A percentile compares a stretch with the other conserved stretches of the same genome.
These are phyloP conservation scores for Diddensiella santjacobensis DNA, from an alignment of 805 yeast genomes.

Conservation along the genomic window DNA sequence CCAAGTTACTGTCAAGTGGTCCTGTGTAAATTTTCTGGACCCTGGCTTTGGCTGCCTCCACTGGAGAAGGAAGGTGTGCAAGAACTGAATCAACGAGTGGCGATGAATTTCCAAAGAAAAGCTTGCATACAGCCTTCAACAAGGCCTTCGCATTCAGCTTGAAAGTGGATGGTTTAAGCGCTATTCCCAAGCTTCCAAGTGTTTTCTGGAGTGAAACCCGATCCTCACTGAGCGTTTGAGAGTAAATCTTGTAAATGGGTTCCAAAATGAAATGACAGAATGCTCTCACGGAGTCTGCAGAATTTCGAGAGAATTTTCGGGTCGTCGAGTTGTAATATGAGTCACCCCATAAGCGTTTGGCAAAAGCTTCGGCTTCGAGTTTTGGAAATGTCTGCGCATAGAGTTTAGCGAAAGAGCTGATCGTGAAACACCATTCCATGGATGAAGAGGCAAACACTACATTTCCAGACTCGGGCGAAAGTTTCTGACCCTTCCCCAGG, in stretches of 20 bases:
- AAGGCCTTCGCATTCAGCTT: conserved; percentile 56
- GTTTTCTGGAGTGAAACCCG: conserved; percentile 41
- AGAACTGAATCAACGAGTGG: conserved; percentile 54
- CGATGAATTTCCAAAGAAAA: conserved; percentile 49
- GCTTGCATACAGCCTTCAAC: conserved; percentile 49
- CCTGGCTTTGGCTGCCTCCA: conserved; percentile 30
- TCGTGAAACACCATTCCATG: conserved; percentile 60
- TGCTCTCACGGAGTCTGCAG: conserved; percentile 35
- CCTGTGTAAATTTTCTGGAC: conserved; percentile 31
- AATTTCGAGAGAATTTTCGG: conserved; percentile 43
- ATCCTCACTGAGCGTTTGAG: conserved; percentile 55
- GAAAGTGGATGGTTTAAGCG: conserved; percentile 30
- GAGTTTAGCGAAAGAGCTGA: conserved; percentile 61
- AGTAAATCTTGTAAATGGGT: conserved; percentile 75
- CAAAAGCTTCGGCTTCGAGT: conserved; percentile 42
- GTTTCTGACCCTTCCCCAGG: conserved; percentile 22
- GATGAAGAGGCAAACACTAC: conserved; percentile 72
- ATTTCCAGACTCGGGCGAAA: conserved; percentile 64
- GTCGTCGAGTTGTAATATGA: conserved; percentile 44
- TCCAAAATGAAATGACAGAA: conserved; percentile 65
- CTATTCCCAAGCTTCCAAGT: conserved; percentile 48
- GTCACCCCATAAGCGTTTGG: conserved; percentile 74
- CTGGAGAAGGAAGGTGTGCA: conserved; percentile 39
- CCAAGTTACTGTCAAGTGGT: conserved; percentile 26
- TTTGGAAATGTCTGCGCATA: conserved; percentile 34